Evolutionary conservation across 441 rosid genomes (phyloP), one percentile per base, ranked within the genome.

Genomic region (Erodium moschatum): DNA sequence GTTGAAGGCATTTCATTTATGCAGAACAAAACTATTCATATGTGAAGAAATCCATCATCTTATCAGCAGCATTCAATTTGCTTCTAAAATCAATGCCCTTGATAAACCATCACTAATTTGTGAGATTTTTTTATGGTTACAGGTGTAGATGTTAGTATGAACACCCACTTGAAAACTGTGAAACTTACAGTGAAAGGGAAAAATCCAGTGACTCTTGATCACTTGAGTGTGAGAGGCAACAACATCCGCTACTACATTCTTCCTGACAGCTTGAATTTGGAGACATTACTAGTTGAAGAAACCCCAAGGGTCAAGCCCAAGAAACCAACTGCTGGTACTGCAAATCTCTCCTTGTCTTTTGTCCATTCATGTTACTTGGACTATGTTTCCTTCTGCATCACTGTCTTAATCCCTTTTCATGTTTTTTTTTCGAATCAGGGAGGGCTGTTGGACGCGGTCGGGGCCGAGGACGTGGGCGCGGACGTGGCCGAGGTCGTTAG

Each of bases 111-210:
- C 44, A 8, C 44, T 40, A 40, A 40, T 40, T 40, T 7, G 44
- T 54, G 21, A 0, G 15, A 4, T 54, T 4, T 4, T 54, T 62
- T 27, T 10, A 11, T 62, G 33, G 18, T 63, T 63, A 75, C 69
- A 91, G 97, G 97, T 78, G 97, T 89, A 65, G 97, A 94, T 81
- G 83, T 91, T 69, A 89, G 98, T 61, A 91, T 91, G 98, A 94
- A 94, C 75, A 94, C 97, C 18, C 98, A 93, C 78, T 77, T 93
- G 80, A 94, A 91, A 79, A 82, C 91, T 1, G 97, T 91, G 81
- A 91, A 93, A 68, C 89, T 94, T 16, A 88, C 97, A 38, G 54
- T 94, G 76, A 91, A 91, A 83, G 97, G 98, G 74, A 89, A 89
- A 80, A 91, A 89, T 73, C 97, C 97, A 50, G 89, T 91, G 67